phyloP scores from a whole-genome alignment of 495 filamentous ascomycete species.

The Haplographium delicatum region DNA sequence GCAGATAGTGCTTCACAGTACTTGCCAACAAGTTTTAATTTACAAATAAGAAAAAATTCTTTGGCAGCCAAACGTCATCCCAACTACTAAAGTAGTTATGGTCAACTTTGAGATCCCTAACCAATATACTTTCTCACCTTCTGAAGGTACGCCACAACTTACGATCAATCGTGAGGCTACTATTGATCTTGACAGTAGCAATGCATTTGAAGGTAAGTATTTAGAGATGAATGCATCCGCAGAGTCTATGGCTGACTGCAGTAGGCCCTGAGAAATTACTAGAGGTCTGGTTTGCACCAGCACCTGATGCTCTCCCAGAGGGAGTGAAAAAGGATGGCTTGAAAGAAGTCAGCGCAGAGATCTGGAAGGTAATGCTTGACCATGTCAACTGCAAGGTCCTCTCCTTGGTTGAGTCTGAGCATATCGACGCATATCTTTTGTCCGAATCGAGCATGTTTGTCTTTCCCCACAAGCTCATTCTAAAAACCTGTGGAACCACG shows the following conservation, averaged over 20 bases:
- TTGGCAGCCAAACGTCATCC: neutral
- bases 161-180: slow-evolving; percentile 97
- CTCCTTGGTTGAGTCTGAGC: slow-evolving; percentile 88
- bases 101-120: slow-evolving; percentile 72
- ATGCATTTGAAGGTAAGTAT: slow-evolving; percentile 87
- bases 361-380: slow-evolving; percentile 96
- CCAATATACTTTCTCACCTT: slow-evolving; percentile 75
- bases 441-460: slow-evolving; percentile 99
- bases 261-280: slow-evolving; percentile 93
- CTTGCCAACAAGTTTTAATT: slow-evolving; percentile 15
- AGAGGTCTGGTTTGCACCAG: slow-evolving; percentile 96
- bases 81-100: slow-evolving; percentile 55
- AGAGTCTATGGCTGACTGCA: slow-evolving; percentile 10
- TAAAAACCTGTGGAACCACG: slow-evolving; percentile 98
- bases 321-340: slow-evolving; percentile 68
- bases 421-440: slow-evolving; percentile 94
- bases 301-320: slow-evolving; percentile 64
- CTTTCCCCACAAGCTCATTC: slow-evolving; percentile 96
- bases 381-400: slow-evolving; percentile 98
- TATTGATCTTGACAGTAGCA: slow-evolving; percentile 89
- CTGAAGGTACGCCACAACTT: slow-evolving; percentile 74
- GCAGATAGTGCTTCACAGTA: slow-evolving; percentile 62
- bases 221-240: too few relatives aligned
- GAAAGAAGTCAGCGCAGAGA: slow-evolving; percentile 76
- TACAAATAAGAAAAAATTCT: neutral